Base-by-base conservation (phyloP, 441 rosid genomes). In the Jatropha podagrica region DNA sequence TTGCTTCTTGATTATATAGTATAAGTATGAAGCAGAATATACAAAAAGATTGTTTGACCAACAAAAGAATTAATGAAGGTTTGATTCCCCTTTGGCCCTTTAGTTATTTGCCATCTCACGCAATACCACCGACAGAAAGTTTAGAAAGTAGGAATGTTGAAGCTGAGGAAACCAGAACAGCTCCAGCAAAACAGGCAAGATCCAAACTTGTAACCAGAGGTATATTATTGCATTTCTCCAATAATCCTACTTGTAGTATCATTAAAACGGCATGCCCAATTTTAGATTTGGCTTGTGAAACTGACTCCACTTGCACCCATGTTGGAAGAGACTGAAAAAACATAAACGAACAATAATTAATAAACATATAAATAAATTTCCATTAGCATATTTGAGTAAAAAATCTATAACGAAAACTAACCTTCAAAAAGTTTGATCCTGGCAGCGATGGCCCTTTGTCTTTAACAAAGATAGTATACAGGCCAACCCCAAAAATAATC, bases 231-330 rank as follows among this genome's bases (percentile, higher is more conserved):
- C 91, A 91, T 77, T 89, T 91, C 65, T 90, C 92, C 68, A 90
- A 42, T 78, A 90, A 75, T 72, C 92, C 96, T 65, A 87, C 96
- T 73, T 93, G 95, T 74, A 93, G 89, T 71, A 89, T 83, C 90
- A 89, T 90, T 85, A 88, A 72, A 71, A 91, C 75, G 1, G 96
- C 91, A 37, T 89, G 90, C 59, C 93, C 98, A 5, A 90, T 87
- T 83, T 80, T 90, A 14, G 90, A 86, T 76, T 90, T 90, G 12
- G 93, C 91, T 79, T 86, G 81, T 37, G 90, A 82, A 42, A 91
- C 86, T 4, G 93, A 88, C 26, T 79, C 81, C 83, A 80, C 79
- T 71, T 85, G 80, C 5, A 78, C 81, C 92, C 96, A 89, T 32
- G 81, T 68, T 10, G 96, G 92, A 64, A 84, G 74, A 38, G 66